phyloP scores from a whole-genome alignment of 2,329 filamentous ascomycete species.

The Hansfordia pulvinata region DNA sequence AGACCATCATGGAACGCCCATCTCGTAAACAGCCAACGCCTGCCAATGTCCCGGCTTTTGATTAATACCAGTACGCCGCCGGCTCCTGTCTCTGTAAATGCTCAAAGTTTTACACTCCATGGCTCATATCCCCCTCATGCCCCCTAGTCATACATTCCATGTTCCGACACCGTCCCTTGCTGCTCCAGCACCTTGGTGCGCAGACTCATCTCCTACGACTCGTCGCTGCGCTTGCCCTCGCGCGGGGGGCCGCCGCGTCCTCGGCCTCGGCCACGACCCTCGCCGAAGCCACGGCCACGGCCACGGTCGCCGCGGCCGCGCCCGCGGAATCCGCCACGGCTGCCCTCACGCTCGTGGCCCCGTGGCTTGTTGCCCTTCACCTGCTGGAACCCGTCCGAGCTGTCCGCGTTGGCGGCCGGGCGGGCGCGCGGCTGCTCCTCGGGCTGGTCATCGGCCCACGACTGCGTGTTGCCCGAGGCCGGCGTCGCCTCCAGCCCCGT shows the following conservation, averaged over 20 bases:
- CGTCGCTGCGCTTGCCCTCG: conserved; percentile 13
- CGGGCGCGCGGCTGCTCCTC: too few relatives aligned
- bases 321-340: conserved; percentile 9
- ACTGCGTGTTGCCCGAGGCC: conserved; percentile 43
- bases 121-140: too few relatives aligned
- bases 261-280: conserved; percentile 14
- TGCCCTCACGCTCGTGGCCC: conserved; percentile 15
- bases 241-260: conserved; percentile 13
- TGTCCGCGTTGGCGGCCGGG: too few relatives aligned
- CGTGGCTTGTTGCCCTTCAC: conserved; percentile 18
- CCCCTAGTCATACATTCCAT: too few relatives aligned
- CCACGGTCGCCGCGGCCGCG: conserved; percentile 15
- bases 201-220: conserved; percentile 18
- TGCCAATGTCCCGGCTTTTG: too few relatives aligned
- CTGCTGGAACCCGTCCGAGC: conserved; percentile 17
- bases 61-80: too few relatives aligned
- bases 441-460: conserved; percentile 73
- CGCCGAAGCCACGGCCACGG: conserved; percentile 11
- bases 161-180: too few relatives aligned
- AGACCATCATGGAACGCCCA: too few relatives aligned
- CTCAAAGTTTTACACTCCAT: too few relatives aligned
- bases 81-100: too few relatives aligned
- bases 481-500: conserved; percentile 48
- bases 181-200: too few relatives aligned
- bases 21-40: too few relatives aligned